Percentiles rank a stretch among this genome's conserved stretches.
Conservation (phyloP, 129 eudicot genomes). For the Ambrosia trifida region DNA sequence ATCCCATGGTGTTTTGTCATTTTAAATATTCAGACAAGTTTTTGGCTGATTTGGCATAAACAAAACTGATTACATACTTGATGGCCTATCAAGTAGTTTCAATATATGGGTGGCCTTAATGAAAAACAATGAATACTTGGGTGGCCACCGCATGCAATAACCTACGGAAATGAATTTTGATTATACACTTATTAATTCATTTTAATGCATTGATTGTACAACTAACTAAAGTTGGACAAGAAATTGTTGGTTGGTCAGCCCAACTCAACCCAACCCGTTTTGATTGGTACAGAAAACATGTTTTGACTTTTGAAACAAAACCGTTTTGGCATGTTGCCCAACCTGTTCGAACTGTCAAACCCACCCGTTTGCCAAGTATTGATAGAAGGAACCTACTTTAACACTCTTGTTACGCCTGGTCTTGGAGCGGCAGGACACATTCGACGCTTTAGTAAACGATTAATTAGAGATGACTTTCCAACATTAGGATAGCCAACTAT, state of each 20-base stretch:
- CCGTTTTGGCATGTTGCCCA: not conserved
- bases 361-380: not conserved
- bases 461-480: slow-evolving; percentile 91
- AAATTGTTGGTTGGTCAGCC: not conserved
- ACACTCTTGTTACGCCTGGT: slow-evolving; percentile 96
- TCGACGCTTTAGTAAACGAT: slow-evolving; percentile 90
- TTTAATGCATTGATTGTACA: not conserved
- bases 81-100: not conserved
- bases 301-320: not conserved
- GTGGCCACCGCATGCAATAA: slow-evolving; percentile 5
- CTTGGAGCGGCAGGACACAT: slow-evolving; percentile 99
- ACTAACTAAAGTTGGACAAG: not conserved
- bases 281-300: not conserved
- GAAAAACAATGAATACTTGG: not conserved
- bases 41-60: not conserved
- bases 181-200: not conserved
- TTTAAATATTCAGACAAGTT: not conserved
- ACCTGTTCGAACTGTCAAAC: not conserved
- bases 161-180: not conserved
- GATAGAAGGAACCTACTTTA: slow-evolving; percentile 54
- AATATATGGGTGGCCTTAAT: not conserved
- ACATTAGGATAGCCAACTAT: slow-evolving; percentile 97
- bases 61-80: not conserved
- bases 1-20: not conserved
- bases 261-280: not conserved